Percentiles rank a stretch among this genome's conserved stretches.
Conservation (phyloP, 106 monocot species). For the Phalaenopsis aphrodite region DNA sequence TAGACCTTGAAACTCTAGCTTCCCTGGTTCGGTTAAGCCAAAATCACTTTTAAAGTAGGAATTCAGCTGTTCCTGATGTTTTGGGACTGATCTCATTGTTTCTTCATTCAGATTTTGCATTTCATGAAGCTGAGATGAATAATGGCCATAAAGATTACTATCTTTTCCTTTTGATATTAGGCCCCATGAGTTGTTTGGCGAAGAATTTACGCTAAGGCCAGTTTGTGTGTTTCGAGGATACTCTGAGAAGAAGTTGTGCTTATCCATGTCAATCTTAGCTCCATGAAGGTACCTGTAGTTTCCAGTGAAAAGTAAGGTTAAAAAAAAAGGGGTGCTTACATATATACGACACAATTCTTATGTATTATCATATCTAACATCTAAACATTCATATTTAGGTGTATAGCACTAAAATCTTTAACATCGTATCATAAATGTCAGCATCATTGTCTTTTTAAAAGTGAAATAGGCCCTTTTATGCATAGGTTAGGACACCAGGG, state of each 20-base stretch:
- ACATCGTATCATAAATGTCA: too few species aligned
- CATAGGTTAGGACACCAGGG: too few species aligned
- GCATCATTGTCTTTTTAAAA: too few species aligned
- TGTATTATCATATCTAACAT: too few species aligned
- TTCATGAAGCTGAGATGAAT: constrained; percentile 25
- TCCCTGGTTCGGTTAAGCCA: constrained; percentile 15
- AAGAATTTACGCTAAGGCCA: constrained; percentile 26
- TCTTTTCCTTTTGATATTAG: constrained; percentile 17
- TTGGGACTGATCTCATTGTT: constrained; percentile 21
- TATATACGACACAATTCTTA: too few species aligned
- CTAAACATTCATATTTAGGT: too few species aligned
- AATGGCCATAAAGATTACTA: constrained; percentile 11
- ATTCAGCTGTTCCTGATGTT: constrained; percentile 26
- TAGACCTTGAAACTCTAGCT: constrained; percentile 28
- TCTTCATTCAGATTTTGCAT: constrained; percentile 27
- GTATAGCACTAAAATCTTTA: too few species aligned
- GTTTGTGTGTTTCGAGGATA: constrained; percentile 29
- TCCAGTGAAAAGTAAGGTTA: background rate
- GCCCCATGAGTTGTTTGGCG: constrained; percentile 24
- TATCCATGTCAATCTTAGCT: constrained; percentile 25
- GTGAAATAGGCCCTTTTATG: too few species aligned
- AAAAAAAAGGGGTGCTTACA: background rate
- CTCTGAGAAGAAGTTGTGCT: constrained; percentile 42
- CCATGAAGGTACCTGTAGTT: constrained; percentile 33
- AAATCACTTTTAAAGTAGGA: constrained; percentile 27